Evolutionary conservation across 371 early-diverging fungal species (phyloP).

Genomic region (Fennellomyces sp.): DNA sequence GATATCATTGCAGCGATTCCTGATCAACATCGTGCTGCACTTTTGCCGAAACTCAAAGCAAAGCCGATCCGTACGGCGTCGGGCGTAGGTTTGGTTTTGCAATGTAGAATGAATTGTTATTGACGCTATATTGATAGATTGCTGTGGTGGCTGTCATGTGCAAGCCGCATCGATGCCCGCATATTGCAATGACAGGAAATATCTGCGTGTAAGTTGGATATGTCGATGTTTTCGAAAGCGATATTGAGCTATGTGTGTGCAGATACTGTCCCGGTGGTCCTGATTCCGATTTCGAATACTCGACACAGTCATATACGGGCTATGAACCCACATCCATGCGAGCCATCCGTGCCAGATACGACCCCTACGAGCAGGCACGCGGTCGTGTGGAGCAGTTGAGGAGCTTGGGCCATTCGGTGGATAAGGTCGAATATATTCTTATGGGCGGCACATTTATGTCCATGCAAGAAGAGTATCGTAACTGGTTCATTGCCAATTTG

Average conservation of each 20-base stretch:
- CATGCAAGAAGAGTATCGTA: conserved; percentile 93
- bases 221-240: neutral
- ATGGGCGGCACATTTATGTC: conserved; percentile 99
- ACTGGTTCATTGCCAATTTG: conserved; percentile 97
- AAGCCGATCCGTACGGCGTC: conserved; percentile 99
- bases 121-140: conserved; percentile 66
- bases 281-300: conserved; percentile 99
- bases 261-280: conserved; percentile 99
- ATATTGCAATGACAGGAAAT: conserved; percentile 99
- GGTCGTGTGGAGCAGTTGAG: conserved; percentile 97
- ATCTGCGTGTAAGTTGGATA: conserved; percentile 94
- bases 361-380: conserved; percentile 98
- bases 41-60: conserved; percentile 92
- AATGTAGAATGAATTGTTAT: no score
- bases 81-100: conserved; percentile 69
- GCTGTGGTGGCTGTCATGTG: conserved; percentile 99
- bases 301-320: conserved; percentile 99
- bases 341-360: conserved; percentile 98
- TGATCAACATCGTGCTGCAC: conserved; percentile 83
- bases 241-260: neutral
- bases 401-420: conserved; percentile 95
- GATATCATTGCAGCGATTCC: conserved; percentile 99
- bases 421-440: conserved; percentile 99
- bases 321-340: conserved; percentile 99
- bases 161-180: conserved; percentile 99